Base-by-base conservation (phyloP, 306 rosid genomes). In the Gynostemma pentaphyllum region DNA sequence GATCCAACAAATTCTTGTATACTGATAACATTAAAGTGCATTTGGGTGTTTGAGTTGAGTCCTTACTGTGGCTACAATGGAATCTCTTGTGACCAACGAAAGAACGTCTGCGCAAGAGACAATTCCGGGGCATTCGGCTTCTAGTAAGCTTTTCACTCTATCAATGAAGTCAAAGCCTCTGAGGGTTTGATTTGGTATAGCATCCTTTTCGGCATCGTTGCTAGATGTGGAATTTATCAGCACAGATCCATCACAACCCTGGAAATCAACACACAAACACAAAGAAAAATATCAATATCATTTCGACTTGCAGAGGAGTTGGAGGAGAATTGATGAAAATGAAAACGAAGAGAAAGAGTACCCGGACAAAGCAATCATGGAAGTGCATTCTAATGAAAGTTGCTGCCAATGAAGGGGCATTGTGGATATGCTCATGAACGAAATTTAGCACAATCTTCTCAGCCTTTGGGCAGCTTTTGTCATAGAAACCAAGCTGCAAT, bases 211-310 rank as follows among this genome's bases (percentile, higher is more conserved):
- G 5, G 95, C 80, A 68, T 68, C 79, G 52, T 75, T 81, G n/a
- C 46, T 80, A 23, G 99, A 66, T 5, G 85, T 83, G 69, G 95
- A 76, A 82, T 88, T 88, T 67, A 94, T 23, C 70, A 94, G 97
- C 1, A 94, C 77, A 22, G 99, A 94, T 9, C 32, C 99, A 76
- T 94, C 99, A 81, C 97, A 88, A n/a, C 97, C 99, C 97, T 88
- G 60, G 55, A 53, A 36, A 66, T 19, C 29, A 62, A 23, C 16
- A 21, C 23, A 66, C 36, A 66, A 23, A 23, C 21, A 14, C 26
- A 46, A 5, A 67, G 32, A 72, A 40, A n/a, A n/a, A n/a, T n/a
- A n/a, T 57, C 69, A 45, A 16, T 11, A 40, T 1, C 14, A 34
- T n/a, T 22, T 49, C 13, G n/a, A 2, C 10, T 5, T 23, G 12